Conservation (phyloP, 495 filamentous ascomycete genomes). For the Staphylotrichum longicolle region DNA sequence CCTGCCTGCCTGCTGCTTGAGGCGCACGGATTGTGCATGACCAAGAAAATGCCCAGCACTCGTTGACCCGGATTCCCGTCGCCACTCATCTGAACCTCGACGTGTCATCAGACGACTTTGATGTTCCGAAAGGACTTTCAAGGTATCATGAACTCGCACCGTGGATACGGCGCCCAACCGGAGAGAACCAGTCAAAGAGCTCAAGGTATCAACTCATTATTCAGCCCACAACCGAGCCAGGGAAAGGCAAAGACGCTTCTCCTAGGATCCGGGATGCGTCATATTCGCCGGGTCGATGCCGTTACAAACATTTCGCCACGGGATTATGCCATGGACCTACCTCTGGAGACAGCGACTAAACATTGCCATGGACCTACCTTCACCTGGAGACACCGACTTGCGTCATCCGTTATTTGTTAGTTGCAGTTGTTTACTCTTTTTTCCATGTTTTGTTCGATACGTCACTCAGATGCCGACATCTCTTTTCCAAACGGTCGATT, state of each 20-base stretch:
- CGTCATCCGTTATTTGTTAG: conserved; percentile 5
- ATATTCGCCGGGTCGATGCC: no score
- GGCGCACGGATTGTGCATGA: not conserved
- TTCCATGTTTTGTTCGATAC: not conserved
- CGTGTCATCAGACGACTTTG: not conserved
- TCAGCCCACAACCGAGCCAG: no score
- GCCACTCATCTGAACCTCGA: not conserved
- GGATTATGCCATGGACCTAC: not conserved
- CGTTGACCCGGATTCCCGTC: not conserved
- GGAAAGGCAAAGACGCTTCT: no score
- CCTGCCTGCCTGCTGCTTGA: not conserved
- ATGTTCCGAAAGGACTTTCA: not conserved
- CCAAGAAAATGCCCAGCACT: not conserved
- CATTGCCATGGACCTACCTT: no score
- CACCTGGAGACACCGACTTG: no score
- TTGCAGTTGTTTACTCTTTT: not conserved
- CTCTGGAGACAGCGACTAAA: not conserved
- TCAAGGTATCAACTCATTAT: no score
- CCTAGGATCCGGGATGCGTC: no score
- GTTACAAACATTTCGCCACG: no score
- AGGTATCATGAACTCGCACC: not conserved
- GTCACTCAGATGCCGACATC: no score
- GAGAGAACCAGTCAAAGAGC: no score
- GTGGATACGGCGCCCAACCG: not conserved
- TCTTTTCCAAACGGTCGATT: not conserved